These are phyloP conservation scores for Murraya koenigii DNA, from an alignment of 345 rosid species.

Conservation along the genomic window DNA sequence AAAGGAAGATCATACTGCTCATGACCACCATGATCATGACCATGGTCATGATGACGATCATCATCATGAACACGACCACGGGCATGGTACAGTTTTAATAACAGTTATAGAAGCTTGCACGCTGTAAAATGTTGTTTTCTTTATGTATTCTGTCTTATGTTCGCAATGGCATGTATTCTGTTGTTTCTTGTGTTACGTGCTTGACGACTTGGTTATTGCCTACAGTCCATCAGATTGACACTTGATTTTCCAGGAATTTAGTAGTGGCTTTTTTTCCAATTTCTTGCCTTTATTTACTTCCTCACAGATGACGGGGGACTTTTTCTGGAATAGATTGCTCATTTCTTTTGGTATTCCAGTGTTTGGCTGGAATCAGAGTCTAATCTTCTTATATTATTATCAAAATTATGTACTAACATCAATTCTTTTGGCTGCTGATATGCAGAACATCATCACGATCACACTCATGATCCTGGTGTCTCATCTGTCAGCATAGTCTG, in stretches of 20 bases:
- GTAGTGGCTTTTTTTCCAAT: not conserved
- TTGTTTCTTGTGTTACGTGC: not conserved
- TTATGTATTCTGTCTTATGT: not conserved
- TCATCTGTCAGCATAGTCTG: conserved; percentile 93
- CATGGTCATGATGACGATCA: not conserved
- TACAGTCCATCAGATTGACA: not conserved
- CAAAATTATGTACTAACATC: not conserved
- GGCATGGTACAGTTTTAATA: conserved; percentile 48
- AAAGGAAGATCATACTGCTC: conserved; percentile 48
- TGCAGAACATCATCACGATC: conserved; percentile 75
- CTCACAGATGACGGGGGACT: not conserved
- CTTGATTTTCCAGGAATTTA: not conserved
- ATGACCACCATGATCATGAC: conserved; percentile 47
- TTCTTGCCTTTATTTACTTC: not conserved
- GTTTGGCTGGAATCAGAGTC: not conserved
- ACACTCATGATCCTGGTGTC: conserved; percentile 94
- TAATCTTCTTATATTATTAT: not conserved
- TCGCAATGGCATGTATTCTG: not conserved
- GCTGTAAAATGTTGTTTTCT: not conserved
- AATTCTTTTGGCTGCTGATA: conserved; percentile 5
- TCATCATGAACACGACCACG: conserved; percentile 37
- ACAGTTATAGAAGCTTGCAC: not conserved
- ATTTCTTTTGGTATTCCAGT: not conserved
- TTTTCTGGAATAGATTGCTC: not conserved
- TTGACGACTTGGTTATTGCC: not conserved